Evolutionary conservation across 1,139 yeast species (phyloP).

Genomic region (Kodamaea arcana): DNA sequence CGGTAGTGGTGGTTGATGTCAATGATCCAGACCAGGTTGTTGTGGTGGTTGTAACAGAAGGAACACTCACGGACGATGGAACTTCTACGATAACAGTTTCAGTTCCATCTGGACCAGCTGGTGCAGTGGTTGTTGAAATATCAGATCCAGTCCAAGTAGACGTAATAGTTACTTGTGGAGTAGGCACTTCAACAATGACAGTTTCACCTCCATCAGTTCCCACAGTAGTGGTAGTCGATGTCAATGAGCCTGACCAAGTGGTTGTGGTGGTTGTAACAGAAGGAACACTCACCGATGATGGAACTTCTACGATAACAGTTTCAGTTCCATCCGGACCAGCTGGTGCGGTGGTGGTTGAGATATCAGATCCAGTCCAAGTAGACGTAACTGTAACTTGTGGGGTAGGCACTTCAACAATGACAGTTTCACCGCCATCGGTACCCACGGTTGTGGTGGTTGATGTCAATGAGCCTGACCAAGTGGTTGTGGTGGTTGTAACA

Average conservation of each 20-base stretch:
- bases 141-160: neutral
- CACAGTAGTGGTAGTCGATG: conserved; percentile 5
- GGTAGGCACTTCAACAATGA: conserved; percentile 16
- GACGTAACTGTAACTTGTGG: conserved; percentile 9
- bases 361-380: conserved; percentile 10
- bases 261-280: conserved; percentile 12
- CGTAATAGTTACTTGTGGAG: neutral
- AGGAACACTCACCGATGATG: too few relatives aligned
- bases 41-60: conserved; percentile 7
- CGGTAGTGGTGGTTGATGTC: neutral
- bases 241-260: conserved; percentile 11
- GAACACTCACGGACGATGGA: too few relatives aligned
- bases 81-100: conserved; percentile 14
- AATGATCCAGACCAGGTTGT: neutral
- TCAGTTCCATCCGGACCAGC: conserved; percentile 14
- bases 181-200: conserved; percentile 7
- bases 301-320: conserved; percentile 14
- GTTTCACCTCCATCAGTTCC: conserved; percentile 2
- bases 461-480: neutral
- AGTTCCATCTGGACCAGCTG: conserved; percentile 7
- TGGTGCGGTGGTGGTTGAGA: conserved; percentile 7
- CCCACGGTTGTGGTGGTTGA: neutral
- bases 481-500: neutral
- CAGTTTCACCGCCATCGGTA: conserved; percentile 6
- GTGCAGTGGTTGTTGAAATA: neutral